Conservation (phyloP, 179 eudicot species). For the Beta corolliflora region DNA sequence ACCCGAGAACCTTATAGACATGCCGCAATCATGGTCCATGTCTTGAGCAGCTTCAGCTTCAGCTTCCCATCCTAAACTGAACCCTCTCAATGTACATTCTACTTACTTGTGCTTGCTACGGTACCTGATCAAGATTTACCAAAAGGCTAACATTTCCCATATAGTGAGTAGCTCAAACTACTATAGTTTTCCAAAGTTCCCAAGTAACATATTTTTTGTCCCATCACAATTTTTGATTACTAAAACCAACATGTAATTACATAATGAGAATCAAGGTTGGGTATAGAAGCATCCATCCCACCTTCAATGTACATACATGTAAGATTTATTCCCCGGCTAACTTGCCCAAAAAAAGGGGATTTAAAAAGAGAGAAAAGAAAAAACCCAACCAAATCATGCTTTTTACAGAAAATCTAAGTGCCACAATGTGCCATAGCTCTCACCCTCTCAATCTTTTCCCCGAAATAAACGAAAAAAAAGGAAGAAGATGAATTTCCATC, state of each 20-base stretch:
- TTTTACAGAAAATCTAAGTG: not conserved
- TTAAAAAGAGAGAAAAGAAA: not conserved
- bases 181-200: not conserved
- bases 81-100: too few species aligned
- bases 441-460: not conserved
- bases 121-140: too few species aligned
- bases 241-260: constrained; percentile 1
- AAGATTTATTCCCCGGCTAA: not conserved
- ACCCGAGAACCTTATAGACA: too few species aligned
- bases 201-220: not conserved
- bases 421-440: not conserved
- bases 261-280: not conserved
- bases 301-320: not conserved
- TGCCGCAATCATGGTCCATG: too few species aligned
- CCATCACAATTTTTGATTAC: not conserved
- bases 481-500: not conserved
- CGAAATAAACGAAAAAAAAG: not conserved
- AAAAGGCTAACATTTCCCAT: too few species aligned
- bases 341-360: not conserved
- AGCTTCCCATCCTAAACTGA: too few species aligned
- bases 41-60: too few species aligned
- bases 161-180: too few species aligned
- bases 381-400: not conserved
- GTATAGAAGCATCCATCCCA: not conserved
- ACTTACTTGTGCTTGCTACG: too few species aligned